Evolutionary conservation across 441 rosid genomes (phyloP), one percentile per base, ranked within the genome.

Genomic region (Euphorbia celastroides): DNA sequence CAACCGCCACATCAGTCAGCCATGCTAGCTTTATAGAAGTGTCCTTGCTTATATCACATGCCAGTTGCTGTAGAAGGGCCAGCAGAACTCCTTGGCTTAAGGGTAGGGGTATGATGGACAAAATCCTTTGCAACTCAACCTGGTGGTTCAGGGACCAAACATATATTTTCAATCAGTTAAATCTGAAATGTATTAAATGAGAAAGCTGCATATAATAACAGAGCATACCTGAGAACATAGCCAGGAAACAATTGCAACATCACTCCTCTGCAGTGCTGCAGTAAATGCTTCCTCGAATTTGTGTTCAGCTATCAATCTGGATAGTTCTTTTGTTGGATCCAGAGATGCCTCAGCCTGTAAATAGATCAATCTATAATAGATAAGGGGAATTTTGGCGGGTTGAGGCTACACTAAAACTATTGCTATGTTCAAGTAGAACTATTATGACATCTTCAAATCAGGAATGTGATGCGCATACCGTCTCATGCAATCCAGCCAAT

Each of bases 201-300:
- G 9, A n/a, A 51, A 22, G 19, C 1, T 4, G 19, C 2, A 38
- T 7, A 38, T 1, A 31, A 22, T 23, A 30, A 60, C 5, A 36
- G 34, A 69, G 0, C 65, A 52, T 81, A 87, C 92, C 92, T 86
- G 92, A 55, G 85, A 79, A 74, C 96, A 89, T 75, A 89, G 69
- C 96, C 96, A 87, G 36, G 93, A 89, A 44, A 89, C 96, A 25
- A 84, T 77, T 12, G 93, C 68, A 23, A 87, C 89, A 64, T 89
- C 90, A 68, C 92, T 85, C 81, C 90, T 81, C 54, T 85, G 96
- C 60, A 89, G 73, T 11, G 93, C 90, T n/a, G 71, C 77, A 5
- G 88, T 75, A 69, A 89, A 89, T 64, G 93, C 93, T 70, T 87
- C 96, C 72, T 89, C 93, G 57, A 75, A 87, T 75, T 87, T 87